phyloP scores from a whole-genome alignment of 1,284 basidiomycete species.

The Ceratobasidium sp. region DNA sequence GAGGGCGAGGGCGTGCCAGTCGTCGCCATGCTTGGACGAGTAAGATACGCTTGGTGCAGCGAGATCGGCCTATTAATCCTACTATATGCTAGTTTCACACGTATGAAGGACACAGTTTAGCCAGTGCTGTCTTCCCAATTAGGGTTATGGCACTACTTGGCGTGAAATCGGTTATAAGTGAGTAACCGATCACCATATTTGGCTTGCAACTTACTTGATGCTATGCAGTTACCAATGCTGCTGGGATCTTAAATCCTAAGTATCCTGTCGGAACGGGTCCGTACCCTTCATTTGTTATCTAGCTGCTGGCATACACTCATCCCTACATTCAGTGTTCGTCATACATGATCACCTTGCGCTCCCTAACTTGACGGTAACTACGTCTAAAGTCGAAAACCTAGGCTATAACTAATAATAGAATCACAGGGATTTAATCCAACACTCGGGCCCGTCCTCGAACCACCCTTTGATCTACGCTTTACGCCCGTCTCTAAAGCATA shows the following conservation, averaged over 20 bases:
- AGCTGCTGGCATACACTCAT: slow-evolving; percentile 30
- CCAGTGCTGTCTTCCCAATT: slow-evolving; percentile 81
- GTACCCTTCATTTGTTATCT: slow-evolving; percentile 53
- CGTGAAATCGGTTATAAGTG: slow-evolving; percentile 79
- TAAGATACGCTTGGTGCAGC: slow-evolving; percentile 57
- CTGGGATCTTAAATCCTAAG: slow-evolving; percentile 79
- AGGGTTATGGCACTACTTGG: slow-evolving; percentile 82
- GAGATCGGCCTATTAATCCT: slow-evolving; percentile 26
- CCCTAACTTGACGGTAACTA: slow-evolving; percentile 71
- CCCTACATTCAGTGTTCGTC: slow-evolving; percentile 72
- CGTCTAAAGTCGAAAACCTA: background rate
- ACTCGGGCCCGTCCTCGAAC: slow-evolving; percentile 74
- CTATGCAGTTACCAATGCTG: slow-evolving; percentile 83
- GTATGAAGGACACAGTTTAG: slow-evolving; percentile 82
- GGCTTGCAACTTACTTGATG: slow-evolving; percentile 1
- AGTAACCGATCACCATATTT: background rate
- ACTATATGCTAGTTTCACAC: slow-evolving; percentile 76
- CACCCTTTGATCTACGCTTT: slow-evolving; percentile 73
- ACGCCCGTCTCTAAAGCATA: slow-evolving; percentile 85
- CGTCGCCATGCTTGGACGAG: slow-evolving; percentile 87
- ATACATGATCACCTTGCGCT: slow-evolving; percentile 87
- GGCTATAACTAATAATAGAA: background rate
- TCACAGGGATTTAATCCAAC: slow-evolving; percentile 77
- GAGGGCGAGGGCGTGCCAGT: slow-evolving; percentile 72
- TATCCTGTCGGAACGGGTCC: slow-evolving; percentile 85